Evolutionary conservation across 495 filamentous ascomycete genomes (phyloP), one percentile per base, ranked within the genome.

Genomic region (Pseudevernia furfuracea): DNA sequence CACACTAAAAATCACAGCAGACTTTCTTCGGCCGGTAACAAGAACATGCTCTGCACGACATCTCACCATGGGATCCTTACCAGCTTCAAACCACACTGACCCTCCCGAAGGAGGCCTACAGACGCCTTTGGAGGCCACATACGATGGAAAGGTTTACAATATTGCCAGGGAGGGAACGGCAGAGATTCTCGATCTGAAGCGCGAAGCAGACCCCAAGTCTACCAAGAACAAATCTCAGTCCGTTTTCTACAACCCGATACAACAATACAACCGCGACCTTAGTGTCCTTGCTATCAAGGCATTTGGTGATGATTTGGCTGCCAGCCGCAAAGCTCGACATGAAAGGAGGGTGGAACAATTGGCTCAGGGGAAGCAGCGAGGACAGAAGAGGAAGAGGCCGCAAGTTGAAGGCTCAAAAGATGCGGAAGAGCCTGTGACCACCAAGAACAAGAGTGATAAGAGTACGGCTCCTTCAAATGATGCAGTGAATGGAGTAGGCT

Each of bases 221-320:
- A 78, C 80, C 38, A 74, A 79, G 21, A 46, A 30, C 37, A 58
- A 62, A 32, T 5, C 53, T 32, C 91, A 96, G 72, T 83, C 86
- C 37, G 95, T 98, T 34, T 98, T 98, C 73, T 98, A 98, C 78
- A 98, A 98, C 68, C 93, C 94, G 0, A 96, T 98, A 49, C 95
- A 97, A 72, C 95, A 97, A 74, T 98, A 96, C 79, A 98, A 98
- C 77, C 85, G 94, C 14, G 94, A 98, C 75, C 77, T 98, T 68
- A 96, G 90, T 70, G 89, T 97, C 38, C 81, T 97, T 28, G 89
- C 92, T 23, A 95, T 97, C 70, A 88, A 86, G 70, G 85, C 87
- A 1, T 96, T 89, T 77, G 89, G 86, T 0, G 85, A 94, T 60
- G 85, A 91, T 65, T 71, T 82, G 2, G 19, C 60, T 88, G 19